Conservation (phyloP, 2,329 filamentous ascomycete genomes). For the Bipolaris victoriae region DNA sequence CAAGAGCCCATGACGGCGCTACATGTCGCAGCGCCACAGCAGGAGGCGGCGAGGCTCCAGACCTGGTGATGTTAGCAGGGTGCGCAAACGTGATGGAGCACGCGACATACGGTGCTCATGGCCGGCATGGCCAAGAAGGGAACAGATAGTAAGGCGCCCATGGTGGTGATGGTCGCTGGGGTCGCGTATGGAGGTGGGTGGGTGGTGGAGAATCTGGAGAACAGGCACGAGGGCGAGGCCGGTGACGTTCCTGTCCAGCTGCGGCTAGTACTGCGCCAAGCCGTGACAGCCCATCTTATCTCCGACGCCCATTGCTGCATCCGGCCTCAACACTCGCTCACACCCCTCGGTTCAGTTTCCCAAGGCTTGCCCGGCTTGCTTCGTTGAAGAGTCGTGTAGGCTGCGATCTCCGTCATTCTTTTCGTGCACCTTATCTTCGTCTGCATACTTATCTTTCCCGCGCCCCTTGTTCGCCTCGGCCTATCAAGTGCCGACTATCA, state of each 20-base stretch:
- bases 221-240: constrained; percentile 20
- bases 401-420: background rate
- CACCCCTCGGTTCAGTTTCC: constrained; percentile 3
- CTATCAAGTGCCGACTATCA: constrained; percentile 15
- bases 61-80: constrained; percentile 59
- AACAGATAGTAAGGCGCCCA: constrained; percentile 91
- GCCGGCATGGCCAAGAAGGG: constrained; percentile 89
- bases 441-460: background rate
- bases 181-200: constrained; percentile 14
- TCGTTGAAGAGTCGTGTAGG: constrained; percentile 1
- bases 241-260: constrained; percentile 26
- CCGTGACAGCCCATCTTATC: constrained; percentile 27
- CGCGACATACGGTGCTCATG: constrained; percentile 74
- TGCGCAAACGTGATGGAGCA: constrained; percentile 10
- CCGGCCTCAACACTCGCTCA: constrained; percentile 5
- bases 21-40: constrained; percentile 95
- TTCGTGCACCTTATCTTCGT: constrained; percentile 1
- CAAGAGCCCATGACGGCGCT: constrained; percentile 95
- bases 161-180: constrained; percentile 51
- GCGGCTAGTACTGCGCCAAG: constrained; percentile 21
- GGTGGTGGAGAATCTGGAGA: constrained; percentile 16
- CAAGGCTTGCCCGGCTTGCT: constrained; percentile 1
- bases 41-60: constrained; percentile 81
- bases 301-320: constrained; percentile 21
- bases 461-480: constrained; percentile 4